A percentile compares a stretch with the other conserved stretches of the same genome.
Conservation (phyloP, 2,329 filamentous ascomycete species). For the Clonostachys sp. region DNA sequence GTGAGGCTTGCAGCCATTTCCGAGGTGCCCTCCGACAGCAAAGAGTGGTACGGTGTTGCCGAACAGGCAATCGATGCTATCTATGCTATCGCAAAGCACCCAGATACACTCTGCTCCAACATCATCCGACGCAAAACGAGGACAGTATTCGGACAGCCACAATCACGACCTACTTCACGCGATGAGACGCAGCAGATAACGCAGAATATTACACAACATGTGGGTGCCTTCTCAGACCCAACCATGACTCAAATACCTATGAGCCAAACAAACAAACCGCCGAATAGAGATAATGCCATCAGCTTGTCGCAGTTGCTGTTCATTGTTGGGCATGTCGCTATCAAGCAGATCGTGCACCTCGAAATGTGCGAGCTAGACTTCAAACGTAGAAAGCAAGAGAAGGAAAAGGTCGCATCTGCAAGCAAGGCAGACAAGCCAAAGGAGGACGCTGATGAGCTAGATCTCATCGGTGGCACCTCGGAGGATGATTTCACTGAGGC, state of each 20-base stretch:
- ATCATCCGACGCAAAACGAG: conserved; percentile 84
- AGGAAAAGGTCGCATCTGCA: conserved; percentile 60
- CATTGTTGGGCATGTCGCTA: conserved; percentile 91
- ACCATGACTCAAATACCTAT: conserved; percentile 21
- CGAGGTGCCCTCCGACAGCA: conserved; percentile 81
- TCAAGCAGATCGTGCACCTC: conserved; percentile 98
- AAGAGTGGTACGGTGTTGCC: conserved; percentile 93
- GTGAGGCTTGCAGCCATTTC: conserved; percentile 76
- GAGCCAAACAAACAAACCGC: conserved; percentile 30
- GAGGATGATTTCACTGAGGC: conserved; percentile 90
- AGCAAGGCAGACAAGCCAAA: conserved; percentile 48
- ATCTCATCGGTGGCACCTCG: conserved; percentile 93
- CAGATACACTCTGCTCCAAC: conserved; percentile 87
- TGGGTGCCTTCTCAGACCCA: conserved; percentile 17
- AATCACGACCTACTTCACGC: conserved; percentile 35
- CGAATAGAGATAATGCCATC: conserved; percentile 63
- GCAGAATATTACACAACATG: conserved; percentile 4
- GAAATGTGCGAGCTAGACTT: conserved; percentile 98
- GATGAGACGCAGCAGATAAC: conserved; percentile 6
- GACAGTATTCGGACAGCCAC: conserved; percentile 60
- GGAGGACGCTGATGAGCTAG: conserved; percentile 80
- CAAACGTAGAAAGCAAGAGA: conserved; percentile 90
- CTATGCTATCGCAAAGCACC: conserved; percentile 89
- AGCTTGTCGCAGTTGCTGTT: conserved; percentile 88
- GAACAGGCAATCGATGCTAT: conserved; percentile 96